These are phyloP conservation scores for Angomonas ambiguus DNA, from an alignment of 208 protist genomes.

Conservation along the genomic window DNA sequence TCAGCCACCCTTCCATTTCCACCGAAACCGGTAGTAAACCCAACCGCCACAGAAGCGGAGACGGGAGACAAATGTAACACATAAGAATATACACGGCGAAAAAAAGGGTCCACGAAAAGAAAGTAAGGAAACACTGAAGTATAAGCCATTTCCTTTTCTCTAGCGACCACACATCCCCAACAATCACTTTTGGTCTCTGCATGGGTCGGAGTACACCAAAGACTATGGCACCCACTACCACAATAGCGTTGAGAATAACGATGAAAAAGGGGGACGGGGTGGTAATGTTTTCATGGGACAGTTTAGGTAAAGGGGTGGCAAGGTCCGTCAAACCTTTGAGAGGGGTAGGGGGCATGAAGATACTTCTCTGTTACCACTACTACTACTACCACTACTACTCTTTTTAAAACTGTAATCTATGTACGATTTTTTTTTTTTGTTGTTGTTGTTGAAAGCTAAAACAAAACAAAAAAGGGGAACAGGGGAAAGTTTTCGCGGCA, in stretches of 20 bases:
- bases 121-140: constrained; percentile 25
- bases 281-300: background rate
- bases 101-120: constrained; percentile 32
- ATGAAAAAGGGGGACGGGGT: background rate
- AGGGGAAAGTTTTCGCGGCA: too few relatives aligned
- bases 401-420: background rate
- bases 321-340: background rate
- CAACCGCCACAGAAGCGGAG: constrained; percentile 39
- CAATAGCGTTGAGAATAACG: constrained; percentile 6
- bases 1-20: constrained; percentile 23
- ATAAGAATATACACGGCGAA: constrained; percentile 37
- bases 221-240: background rate
- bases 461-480: too few relatives aligned
- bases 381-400: too few relatives aligned
- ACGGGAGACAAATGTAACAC: constrained; percentile 38
- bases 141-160: constrained; percentile 19
- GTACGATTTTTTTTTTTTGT: background rate
- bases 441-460: background rate
- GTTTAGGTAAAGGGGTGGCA: background rate
- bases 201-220: background rate
- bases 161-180: background rate
- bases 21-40: constrained; percentile 38
- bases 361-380: too few relatives aligned
- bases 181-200: background rate
- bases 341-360: background rate